Conservation (phyloP, 106 monocot species). For the Cymbidium sinense region DNA sequence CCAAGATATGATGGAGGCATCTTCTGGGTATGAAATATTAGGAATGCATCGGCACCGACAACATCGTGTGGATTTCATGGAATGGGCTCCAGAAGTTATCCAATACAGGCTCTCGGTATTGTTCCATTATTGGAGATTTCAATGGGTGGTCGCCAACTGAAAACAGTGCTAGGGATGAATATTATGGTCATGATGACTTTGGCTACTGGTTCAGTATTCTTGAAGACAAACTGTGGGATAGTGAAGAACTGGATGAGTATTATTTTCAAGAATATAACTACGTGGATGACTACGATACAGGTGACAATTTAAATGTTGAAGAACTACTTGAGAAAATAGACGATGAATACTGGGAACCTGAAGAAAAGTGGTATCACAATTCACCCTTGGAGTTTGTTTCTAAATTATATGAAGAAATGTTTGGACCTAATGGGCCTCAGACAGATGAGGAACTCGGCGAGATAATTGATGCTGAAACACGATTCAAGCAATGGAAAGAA, state of each 20-base stretch:
- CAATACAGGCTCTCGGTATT: constrained; percentile 75
- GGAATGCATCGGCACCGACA: constrained; percentile 63
- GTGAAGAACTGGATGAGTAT: constrained; percentile 76
- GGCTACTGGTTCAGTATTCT: constrained; percentile 97
- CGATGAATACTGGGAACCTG: constrained; percentile 97
- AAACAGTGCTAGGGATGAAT: constrained; percentile 86
- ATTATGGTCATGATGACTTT: constrained; percentile 96
- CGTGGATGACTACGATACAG: constrained; percentile 89
- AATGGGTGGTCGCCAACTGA: constrained; percentile 89
- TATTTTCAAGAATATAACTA: constrained; percentile 98
- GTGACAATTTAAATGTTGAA: constrained; percentile 62
- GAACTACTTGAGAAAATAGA: constrained; percentile 60
- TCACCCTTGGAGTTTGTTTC: constrained; percentile 69
- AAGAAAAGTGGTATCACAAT: constrained; percentile 43
- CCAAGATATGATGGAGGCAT: constrained; percentile 29
- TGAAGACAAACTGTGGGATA: constrained; percentile 81
- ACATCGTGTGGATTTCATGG: constrained; percentile 74
- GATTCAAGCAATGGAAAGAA: constrained; percentile 73
- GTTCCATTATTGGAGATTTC: constrained; percentile 83
- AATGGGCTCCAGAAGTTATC: constrained; percentile 44
- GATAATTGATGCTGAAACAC: constrained; percentile 75
- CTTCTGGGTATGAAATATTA: constrained; percentile 60
- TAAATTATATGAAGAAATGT: constrained; percentile 90
- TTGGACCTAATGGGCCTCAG: constrained; percentile 95
- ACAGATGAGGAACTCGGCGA: constrained; percentile 90